phyloP scores from a whole-genome alignment of 306 rosid genomes.

The Quercus rubra region DNA sequence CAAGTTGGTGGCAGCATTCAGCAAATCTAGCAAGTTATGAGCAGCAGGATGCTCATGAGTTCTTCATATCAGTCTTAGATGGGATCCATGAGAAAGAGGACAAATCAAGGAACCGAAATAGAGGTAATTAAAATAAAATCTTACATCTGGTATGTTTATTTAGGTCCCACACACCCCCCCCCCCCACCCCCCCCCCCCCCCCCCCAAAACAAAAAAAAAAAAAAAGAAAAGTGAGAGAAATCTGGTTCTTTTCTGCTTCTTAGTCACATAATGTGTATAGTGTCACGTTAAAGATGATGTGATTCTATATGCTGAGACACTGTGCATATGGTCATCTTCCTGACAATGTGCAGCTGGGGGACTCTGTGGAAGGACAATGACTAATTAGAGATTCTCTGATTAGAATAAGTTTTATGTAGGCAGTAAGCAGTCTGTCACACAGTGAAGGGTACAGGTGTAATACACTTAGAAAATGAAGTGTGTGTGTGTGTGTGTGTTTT shows the following conservation, averaged over 20 bases:
- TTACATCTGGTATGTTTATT: not conserved
- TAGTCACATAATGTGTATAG: conserved; percentile 4
- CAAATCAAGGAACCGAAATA: conserved; percentile 47
- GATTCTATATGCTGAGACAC: not conserved
- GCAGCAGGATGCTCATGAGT: conserved; percentile 98
- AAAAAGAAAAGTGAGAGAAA: not conserved
- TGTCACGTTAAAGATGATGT: not conserved
- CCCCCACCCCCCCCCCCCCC: no score
- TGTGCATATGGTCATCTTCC: not conserved
- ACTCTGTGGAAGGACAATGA: not conserved
- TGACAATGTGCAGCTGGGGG: conserved; percentile 3
- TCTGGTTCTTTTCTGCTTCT: conserved; percentile 10
- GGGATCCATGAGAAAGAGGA: conserved; percentile 86
- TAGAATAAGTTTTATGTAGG: not conserved
- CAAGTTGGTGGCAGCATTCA: conserved; percentile 89
- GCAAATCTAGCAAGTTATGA: conserved; percentile 91
- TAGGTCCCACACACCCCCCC: no score
- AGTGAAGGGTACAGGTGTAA: not conserved
- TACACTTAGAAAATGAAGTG: not conserved
- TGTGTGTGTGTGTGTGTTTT: no score
- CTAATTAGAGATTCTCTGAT: not conserved
- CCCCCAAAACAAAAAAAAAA: not conserved
- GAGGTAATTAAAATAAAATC: conserved; percentile 43
- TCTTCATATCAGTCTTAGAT: conserved; percentile 93
- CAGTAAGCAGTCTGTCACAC: not conserved